These are phyloP conservation scores for Syzygium syzygioides DNA, from an alignment of 441 rosid genomes.

Conservation along the genomic window DNA sequence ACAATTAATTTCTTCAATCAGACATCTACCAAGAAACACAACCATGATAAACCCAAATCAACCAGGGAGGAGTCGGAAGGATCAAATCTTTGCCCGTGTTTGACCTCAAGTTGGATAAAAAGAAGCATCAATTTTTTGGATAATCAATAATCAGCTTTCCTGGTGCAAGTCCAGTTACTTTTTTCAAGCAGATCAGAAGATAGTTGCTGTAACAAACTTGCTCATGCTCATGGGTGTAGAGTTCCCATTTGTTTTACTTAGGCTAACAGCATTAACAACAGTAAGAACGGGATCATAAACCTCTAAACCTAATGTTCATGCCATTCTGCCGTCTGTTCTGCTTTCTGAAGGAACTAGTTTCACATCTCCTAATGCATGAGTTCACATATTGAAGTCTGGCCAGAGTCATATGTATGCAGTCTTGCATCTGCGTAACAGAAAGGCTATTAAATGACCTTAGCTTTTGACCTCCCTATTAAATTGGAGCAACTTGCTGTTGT, in stretches of 20 bases:
- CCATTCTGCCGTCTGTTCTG: not conserved
- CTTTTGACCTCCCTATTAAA: not conserved
- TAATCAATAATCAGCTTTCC: not conserved
- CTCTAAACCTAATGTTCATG: not conserved
- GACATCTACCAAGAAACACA: not conserved
- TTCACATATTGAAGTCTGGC: not conserved
- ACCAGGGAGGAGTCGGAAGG: not conserved
- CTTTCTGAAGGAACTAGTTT: not conserved
- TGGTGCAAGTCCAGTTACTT: not conserved
- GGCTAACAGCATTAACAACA: not conserved
- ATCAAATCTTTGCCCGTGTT: not conserved
- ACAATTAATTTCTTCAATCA: not conserved
- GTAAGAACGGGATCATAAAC: not conserved
- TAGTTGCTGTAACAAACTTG: not conserved
- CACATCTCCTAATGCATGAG: not conserved
- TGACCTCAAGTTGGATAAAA: not conserved
- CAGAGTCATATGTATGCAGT: not conserved
- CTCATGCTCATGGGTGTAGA: not conserved
- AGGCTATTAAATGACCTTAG: not conserved
- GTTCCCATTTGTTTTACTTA: not conserved
- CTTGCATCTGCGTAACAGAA: not conserved
- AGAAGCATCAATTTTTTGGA: not conserved
- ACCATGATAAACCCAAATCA: not conserved
- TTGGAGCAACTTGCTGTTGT: not conserved
- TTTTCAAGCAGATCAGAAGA: not conserved